These are phyloP conservation scores for Clarkia xantiana DNA, from an alignment of 345 rosid species.

Conservation along the genomic window DNA sequence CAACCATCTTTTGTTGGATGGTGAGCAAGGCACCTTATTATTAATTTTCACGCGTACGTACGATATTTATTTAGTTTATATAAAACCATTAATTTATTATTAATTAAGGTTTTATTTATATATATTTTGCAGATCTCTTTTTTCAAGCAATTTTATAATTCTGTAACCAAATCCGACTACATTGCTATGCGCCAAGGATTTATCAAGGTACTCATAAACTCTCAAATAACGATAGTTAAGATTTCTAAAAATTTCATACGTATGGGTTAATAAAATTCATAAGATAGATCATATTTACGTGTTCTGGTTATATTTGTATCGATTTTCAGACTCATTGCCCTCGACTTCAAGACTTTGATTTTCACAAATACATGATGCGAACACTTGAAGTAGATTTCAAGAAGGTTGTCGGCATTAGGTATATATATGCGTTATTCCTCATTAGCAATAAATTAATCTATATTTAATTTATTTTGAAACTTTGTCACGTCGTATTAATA, in stretches of 20 bases:
- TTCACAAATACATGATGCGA: constrained; percentile 55
- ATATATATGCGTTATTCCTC: background rate
- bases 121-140: constrained; percentile 43
- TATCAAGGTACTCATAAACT: constrained; percentile 44
- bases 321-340: constrained; percentile 37
- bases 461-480: too few relatives aligned
- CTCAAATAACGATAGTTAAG: too few relatives aligned
- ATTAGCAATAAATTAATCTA: too few relatives aligned
- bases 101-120: background rate
- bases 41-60: too few relatives aligned
- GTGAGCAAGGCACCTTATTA: constrained; percentile 21
- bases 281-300: too few relatives aligned
- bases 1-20: constrained; percentile 56
- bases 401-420: constrained; percentile 71
- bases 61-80: too few relatives aligned
- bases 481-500: too few relatives aligned
- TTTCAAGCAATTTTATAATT: constrained; percentile 69
- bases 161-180: constrained; percentile 72
- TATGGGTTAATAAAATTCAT: too few relatives aligned
- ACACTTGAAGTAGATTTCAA: constrained; percentile 50
- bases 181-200: constrained; percentile 60
- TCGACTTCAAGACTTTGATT: constrained; percentile 22
- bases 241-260: too few relatives aligned
- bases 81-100: too few relatives aligned
- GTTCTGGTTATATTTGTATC: too few relatives aligned